Conservation (phyloP, 306 rosid species). For the Castanea sativa region DNA sequence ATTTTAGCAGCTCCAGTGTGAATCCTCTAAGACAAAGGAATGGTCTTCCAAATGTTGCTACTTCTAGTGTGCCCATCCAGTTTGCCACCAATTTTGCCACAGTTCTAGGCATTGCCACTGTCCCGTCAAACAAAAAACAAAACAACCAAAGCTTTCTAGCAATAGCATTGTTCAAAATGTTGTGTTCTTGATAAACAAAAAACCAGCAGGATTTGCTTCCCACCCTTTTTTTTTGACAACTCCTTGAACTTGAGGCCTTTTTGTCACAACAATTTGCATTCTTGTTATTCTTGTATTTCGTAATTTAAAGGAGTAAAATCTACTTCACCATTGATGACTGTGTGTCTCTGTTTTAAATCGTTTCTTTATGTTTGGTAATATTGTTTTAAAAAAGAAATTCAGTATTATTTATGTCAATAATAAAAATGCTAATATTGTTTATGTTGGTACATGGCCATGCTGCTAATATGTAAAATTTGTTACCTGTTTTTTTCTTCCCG, state of each 20-base stretch:
- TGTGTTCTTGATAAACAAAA: not conserved
- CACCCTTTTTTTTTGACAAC: not conserved
- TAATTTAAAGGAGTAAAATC: not conserved
- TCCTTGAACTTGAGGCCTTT: not conserved
- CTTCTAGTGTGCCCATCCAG: too few relatives aligned
- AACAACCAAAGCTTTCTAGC: not conserved
- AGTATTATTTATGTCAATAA: too few relatives aligned
- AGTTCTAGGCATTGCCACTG: too few relatives aligned
- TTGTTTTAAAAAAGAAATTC: not conserved
- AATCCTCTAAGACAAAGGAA: not conserved
- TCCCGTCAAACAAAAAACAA: not conserved
- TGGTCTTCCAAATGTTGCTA: not conserved
- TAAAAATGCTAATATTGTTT: not conserved
- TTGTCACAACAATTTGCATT: not conserved
- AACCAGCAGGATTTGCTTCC: not conserved
- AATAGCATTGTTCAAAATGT: not conserved
- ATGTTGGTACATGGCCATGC: not conserved
- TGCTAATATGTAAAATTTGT: not conserved
- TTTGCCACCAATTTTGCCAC: too few relatives aligned
- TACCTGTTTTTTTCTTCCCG: not conserved
- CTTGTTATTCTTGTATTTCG: too few relatives aligned
- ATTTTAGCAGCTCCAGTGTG: too few relatives aligned
- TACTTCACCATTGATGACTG: not conserved
- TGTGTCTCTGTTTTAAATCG: not conserved
- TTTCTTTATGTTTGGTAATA: not conserved